Base-by-base conservation (phyloP, 441 rosid genomes). In the Erysimum pusillum region DNA sequence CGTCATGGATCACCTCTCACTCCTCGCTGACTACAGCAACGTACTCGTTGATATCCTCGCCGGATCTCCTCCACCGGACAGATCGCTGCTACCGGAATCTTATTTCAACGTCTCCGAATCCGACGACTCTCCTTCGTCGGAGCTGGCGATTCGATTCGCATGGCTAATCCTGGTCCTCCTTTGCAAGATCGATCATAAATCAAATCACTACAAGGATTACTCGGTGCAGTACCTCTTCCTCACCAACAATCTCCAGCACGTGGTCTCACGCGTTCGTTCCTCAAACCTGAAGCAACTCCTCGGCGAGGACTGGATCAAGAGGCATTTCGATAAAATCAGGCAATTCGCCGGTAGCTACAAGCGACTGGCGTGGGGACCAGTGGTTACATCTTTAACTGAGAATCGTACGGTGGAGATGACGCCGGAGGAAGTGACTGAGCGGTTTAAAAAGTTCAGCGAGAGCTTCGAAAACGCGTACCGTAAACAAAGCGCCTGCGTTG, bases 251-350 rank as follows among this genome's bases (percentile, higher is more conserved):
- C 87, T 91, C 54, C 94, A 87, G 36, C 79, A 90, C 82, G 82
- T 91, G 9, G 78, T 85, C 13, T 70, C 84, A 14, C 82, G 79
- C 60, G 94, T 68, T 61, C 85, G 86, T 6, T 73, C 87, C 8
- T 94, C 99, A 0, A 89, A 91, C 68, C 84, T 92, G 20, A 78
- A 71, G 59, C 79, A 63, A 44, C 63, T 94, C 3, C 89, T 90
- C 36, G 97, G 99, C n/a, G 88, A 89, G 7, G 96, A 86, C 1
- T 94, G 99, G 98, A 69, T 90, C 34, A 42, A 15, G 14, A 88
- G 82, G 60, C 91, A 91, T 35, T 84, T 87, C 42, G 76, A 73
- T 2, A 94, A 86, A 79, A 79, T 88, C 53, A 81, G 63, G 5
- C 94, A 85, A 60, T 94, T 84, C 64, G 77, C 89, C 0, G 86